A percentile compares a stretch with the other conserved stretches of the same genome.
These are phyloP conservation scores for Apophysomyces elegans DNA, from an alignment of 371 early-diverging fungal genomes.

Conservation along the genomic window DNA sequence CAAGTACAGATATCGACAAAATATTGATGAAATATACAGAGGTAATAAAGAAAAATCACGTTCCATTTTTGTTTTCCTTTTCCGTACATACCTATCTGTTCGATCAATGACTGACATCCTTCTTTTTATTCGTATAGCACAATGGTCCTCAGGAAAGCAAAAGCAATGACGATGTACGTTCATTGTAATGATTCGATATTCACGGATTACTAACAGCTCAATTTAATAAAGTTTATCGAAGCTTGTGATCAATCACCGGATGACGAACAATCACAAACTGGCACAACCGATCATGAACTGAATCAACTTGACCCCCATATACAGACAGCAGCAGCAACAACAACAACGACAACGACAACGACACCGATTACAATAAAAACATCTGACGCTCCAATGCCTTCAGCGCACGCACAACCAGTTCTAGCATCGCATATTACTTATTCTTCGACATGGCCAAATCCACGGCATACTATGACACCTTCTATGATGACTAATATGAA, in stretches of 20 bases:
- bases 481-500: conserved; percentile 3
- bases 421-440: conserved; percentile 5
- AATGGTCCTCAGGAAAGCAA: conserved; percentile 47
- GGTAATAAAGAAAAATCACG: conserved; percentile 32
- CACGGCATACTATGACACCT: neutral
- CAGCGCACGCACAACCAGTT: neutral
- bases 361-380: neutral
- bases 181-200: neutral
- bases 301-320: neutral
- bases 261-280: neutral
- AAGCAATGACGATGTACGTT: conserved; percentile 46
- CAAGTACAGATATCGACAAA: conserved; percentile 90
- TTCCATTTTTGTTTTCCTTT: neutral
- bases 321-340: neutral
- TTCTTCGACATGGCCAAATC: neutral
- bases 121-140: conserved; percentile 25
- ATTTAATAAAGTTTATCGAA: neutral
- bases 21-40: conserved; percentile 93
- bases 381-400: too few species aligned
- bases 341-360: neutral
- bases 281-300: neutral
- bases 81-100: too few species aligned
- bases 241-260: neutral
- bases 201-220: neutral
- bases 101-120: too few species aligned